Evolutionary conservation across 805 yeast species (phyloP), one percentile per base, ranked within the genome.

Genomic region (Ogataea ganodermae): DNA sequence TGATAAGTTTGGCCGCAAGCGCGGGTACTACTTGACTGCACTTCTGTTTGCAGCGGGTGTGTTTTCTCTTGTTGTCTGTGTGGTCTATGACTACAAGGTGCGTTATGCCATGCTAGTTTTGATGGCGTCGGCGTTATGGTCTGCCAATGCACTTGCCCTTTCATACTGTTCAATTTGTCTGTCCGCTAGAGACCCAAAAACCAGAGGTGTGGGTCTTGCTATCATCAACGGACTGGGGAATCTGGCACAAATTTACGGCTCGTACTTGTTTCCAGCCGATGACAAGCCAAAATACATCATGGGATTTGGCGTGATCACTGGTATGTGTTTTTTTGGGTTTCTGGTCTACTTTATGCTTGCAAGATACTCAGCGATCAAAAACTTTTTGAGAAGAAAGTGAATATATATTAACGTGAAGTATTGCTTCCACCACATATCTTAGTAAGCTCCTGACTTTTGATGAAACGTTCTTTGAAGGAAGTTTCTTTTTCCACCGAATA

Each of bases 21-120:
- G 70, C 1, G 70, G 81, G 1, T 79, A 76, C 53, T 71, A 76
- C 33, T 69, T 80, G 14, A 68, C 80, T 1, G 78, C 74, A 20
- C 63, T 81, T 2, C 73, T 82, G 0, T 62, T 75, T 44, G 75
- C 78, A 48, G 74, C 78, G 1, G 84, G 80, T 5, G 35, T 50
- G 28, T 46, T 50, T 35, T 23, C 52, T 8, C 23, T 52, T 18
- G 37, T 52, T 23, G 49, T 45, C 12, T 33, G 39, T 23, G 26
- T 47, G 6, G 48, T 39, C 4, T 47, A 42, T 23, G 38, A 35
- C 4, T 52, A 20, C 18, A 50, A 32, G 16, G 83, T 83, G 2
- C 65, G 84, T 46, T 76, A 79, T 52, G 76, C 84, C 18, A 79
- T 81, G 83, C 76, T 80, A 55, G 66, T 79, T 46, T 75, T 80